These are phyloP conservation scores for Laetiporus sulphureus DNA, from an alignment of 1,284 basidiomycete genomes.

Conservation along the genomic window DNA sequence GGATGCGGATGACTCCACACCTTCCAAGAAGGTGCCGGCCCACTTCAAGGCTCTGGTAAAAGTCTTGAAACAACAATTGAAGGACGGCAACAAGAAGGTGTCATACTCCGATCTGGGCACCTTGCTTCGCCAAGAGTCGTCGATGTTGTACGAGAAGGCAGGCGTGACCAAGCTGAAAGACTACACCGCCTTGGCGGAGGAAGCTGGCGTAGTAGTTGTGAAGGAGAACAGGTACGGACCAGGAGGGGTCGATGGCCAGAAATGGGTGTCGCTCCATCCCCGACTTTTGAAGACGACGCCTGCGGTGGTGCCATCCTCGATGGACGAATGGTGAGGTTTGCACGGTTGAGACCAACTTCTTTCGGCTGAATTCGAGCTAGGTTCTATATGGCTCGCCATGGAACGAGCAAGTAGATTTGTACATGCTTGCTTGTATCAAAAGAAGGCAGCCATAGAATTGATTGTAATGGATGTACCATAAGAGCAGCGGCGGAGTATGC, in stretches of 20 bases:
- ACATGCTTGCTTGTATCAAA: background rate
- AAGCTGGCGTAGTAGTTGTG: slow-evolving; percentile 40
- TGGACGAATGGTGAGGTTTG: slow-evolving; percentile 4
- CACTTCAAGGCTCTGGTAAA: slow-evolving; percentile 22
- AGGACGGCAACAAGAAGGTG: slow-evolving; percentile 23
- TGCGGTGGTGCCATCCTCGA: slow-evolving; percentile 1
- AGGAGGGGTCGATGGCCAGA: slow-evolving; percentile 27
- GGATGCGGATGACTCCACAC: slow-evolving; percentile 3
- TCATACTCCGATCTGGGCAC: slow-evolving; percentile 23
- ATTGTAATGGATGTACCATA: too few relatives aligned
- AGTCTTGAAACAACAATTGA: slow-evolving; percentile 25
- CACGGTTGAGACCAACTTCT: background rate
- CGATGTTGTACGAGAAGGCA: slow-evolving; percentile 37
- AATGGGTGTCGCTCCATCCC: slow-evolving; percentile 40
- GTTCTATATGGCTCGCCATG: slow-evolving; percentile 3
- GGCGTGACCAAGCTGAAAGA: slow-evolving; percentile 41
- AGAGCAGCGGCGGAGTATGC: too few relatives aligned
- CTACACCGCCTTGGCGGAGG: slow-evolving; percentile 40
- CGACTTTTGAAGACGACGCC: slow-evolving; percentile 9
- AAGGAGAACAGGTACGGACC: slow-evolving; percentile 8
- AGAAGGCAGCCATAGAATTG: too few relatives aligned
- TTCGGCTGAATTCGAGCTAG: background rate
- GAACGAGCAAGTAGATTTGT: slow-evolving; percentile 1
- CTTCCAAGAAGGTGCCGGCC: slow-evolving; percentile 6
- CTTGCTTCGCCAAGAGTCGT: slow-evolving; percentile 16